phyloP scores from a whole-genome alignment of 345 rosid species.

The Citrus cavaleriei region DNA sequence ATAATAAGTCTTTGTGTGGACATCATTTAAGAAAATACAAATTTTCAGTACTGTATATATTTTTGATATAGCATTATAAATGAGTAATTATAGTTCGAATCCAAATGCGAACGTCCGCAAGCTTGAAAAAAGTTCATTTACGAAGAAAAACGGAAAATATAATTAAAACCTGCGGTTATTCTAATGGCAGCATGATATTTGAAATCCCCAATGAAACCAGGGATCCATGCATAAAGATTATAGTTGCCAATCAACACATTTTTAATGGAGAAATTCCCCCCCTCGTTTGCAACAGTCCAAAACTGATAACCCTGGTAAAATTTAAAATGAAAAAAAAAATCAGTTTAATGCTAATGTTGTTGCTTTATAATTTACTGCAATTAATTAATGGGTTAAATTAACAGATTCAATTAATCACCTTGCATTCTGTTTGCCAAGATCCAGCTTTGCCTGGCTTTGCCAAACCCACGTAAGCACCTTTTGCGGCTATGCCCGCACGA shows the following conservation, averaged over 20 bases:
- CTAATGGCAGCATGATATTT: slow-evolving; percentile 33
- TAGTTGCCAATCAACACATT: slow-evolving; percentile 55
- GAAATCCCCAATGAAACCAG: slow-evolving; percentile 86
- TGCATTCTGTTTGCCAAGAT: slow-evolving; percentile 87
- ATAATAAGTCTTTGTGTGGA: too few species aligned
- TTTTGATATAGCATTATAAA: slow-evolving; percentile 23
- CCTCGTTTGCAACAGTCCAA: slow-evolving; percentile 64
- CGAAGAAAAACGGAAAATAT: too few species aligned
- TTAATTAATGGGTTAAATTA: not conserved
- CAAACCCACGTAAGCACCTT: slow-evolving; percentile 74
- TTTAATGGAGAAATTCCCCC: slow-evolving; percentile 58
- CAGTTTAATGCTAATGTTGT: too few species aligned
- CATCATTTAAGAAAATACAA: too few species aligned
- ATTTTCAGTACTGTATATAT: too few species aligned
- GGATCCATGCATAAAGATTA: slow-evolving; percentile 77
- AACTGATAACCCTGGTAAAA: slow-evolving; percentile 71
- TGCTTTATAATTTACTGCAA: not conserved
- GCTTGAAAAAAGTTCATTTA: not conserved
- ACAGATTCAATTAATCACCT: slow-evolving; percentile 27
- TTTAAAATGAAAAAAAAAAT: not conserved
- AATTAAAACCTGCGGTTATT: slow-evolving; percentile 49
- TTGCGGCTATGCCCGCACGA: slow-evolving; percentile 31
- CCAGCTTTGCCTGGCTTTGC: slow-evolving; percentile 79
- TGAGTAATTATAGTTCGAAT: too few species aligned
- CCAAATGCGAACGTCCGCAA: too few species aligned